Percentiles rank a stretch among this genome's conserved stretches.
Conservation (phyloP, 768 basidiomycete genomes). For the Macrolepiota dolichaula region DNA sequence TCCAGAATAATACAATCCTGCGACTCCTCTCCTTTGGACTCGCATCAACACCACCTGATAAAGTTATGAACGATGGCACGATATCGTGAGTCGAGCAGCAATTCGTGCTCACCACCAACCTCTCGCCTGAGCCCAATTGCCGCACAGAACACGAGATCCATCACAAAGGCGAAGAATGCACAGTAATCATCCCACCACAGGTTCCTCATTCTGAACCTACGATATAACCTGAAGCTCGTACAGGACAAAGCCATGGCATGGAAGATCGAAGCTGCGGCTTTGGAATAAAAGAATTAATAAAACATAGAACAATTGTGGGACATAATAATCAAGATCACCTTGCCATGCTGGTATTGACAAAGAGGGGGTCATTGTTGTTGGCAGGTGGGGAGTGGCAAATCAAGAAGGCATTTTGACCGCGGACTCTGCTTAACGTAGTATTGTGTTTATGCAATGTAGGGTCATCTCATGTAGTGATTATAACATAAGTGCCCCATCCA, state of each 20-base stretch:
- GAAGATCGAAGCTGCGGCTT: background rate
- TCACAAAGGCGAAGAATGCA: background rate
- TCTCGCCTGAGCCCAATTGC: background rate
- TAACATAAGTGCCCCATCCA: background rate
- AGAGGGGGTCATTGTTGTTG: background rate
- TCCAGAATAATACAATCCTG: conserved; percentile 2
- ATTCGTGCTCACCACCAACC: background rate
- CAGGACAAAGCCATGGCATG: background rate
- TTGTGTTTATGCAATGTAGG: conserved; percentile 1
- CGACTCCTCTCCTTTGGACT: background rate
- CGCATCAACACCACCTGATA: background rate
- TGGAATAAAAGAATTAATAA: background rate
- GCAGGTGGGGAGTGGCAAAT: background rate
- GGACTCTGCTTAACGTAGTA: background rate
- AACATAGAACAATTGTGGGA: background rate
- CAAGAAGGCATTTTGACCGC: background rate
- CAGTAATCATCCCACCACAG: conserved; percentile 10
- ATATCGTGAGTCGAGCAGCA: background rate
- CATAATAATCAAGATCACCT: background rate
- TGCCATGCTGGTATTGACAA: background rate
- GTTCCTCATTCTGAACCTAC: background rate
- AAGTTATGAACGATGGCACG: too few relatives aligned
- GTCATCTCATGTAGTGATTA: background rate
- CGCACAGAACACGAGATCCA: background rate
- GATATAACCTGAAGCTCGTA: conserved; percentile 2